phyloP scores from a whole-genome alignment of 495 filamentous ascomycete species.

The Paragyromitra xinjiangensis region DNA sequence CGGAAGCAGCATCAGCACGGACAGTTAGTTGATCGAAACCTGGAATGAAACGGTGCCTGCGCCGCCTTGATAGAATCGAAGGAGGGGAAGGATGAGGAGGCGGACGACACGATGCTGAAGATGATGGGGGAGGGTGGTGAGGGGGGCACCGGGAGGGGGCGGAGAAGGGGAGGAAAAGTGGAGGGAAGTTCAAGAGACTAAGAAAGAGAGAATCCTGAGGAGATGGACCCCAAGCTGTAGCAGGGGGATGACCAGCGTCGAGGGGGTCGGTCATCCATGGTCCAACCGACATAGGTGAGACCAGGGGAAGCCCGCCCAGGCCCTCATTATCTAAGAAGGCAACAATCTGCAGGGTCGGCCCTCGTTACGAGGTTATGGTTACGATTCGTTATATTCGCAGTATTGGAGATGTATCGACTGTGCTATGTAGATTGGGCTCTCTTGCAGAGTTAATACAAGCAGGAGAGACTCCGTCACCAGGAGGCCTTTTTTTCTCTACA shows the following conservation, averaged over 20 bases:
- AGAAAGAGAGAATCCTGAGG: conserved; percentile 11
- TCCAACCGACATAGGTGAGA: conserved; percentile 28
- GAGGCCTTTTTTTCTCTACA: background rate
- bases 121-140: background rate
- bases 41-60: conserved; percentile 49
- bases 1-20: conserved; percentile 45
- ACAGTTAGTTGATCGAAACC: conserved; percentile 24
- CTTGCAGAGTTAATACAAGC: conserved; percentile 15
- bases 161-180: background rate
- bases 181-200: background rate
- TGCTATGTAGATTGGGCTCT: conserved; percentile 27
- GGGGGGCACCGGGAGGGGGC: background rate
- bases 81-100: conserved; percentile 21
- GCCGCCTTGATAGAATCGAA: conserved; percentile 46
- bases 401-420: conserved; percentile 18
- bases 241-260: conserved; percentile 20
- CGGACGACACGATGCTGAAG: conserved; percentile 19
- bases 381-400: background rate
- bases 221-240: conserved; percentile 12
- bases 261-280: conserved; percentile 17
- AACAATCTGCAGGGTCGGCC: conserved; percentile 29
- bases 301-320: conserved; percentile 37
- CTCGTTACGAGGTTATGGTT: conserved; percentile 29
- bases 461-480: conserved; percentile 21
- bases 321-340: conserved; percentile 21